Evolutionary conservation across 208 protist genomes (phyloP).

Genomic region (Leishmania lainsoni): DNA sequence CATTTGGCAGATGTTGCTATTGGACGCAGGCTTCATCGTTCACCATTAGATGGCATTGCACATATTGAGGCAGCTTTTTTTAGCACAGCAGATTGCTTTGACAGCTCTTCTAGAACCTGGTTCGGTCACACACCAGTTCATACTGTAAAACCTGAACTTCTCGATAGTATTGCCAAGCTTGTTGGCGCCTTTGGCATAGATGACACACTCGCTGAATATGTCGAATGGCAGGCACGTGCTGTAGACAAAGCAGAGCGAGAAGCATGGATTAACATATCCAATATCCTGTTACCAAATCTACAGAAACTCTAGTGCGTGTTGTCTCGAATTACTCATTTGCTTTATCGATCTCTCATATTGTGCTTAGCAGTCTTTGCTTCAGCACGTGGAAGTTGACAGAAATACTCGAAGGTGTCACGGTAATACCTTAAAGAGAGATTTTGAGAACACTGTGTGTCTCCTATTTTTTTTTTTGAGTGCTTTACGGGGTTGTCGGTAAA

Average conservation of each 20-base stretch:
- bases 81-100: constrained; percentile 13
- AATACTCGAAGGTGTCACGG: background rate
- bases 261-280: constrained; percentile 25
- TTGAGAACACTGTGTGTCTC: background rate
- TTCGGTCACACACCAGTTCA: constrained; percentile 73
- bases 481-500: background rate
- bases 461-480: background rate
- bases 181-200: constrained; percentile 45
- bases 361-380: background rate
- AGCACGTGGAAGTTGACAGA: background rate
- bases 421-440: background rate
- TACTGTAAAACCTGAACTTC: constrained; percentile 46
- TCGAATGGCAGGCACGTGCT: constrained; percentile 32
- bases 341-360: background rate
- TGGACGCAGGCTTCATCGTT: background rate
- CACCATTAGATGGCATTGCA: constrained; percentile 13
- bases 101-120: constrained; percentile 14
- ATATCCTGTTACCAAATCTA: background rate
- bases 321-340: background rate
- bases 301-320: background rate
- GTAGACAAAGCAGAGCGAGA: constrained; percentile 22
- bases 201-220: constrained; percentile 63
- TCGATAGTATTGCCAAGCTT: constrained; percentile 34
- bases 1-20: constrained; percentile 42
- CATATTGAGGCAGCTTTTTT: constrained; percentile 35